phyloP scores from a whole-genome alignment of 108 stramenopile species.

The Skeletonema marinoi region DNA sequence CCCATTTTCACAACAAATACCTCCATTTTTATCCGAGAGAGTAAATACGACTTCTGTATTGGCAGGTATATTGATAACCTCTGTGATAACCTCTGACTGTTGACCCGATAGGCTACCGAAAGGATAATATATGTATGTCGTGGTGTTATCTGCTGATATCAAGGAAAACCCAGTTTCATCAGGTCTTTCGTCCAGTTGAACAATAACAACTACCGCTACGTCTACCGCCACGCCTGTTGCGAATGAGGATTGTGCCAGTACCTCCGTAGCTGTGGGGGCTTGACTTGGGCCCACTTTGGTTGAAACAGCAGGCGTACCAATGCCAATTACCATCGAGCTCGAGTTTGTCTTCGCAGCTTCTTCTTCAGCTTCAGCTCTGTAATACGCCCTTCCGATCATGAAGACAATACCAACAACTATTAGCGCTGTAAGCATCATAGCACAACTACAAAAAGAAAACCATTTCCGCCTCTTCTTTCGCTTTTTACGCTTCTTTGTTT shows the following conservation, averaged over 20 bases:
- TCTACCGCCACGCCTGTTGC: not conserved
- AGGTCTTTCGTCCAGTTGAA: constrained; percentile 23
- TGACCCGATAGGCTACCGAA: constrained; percentile 19
- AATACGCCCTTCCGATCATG: not conserved
- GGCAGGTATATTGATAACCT: constrained; percentile 12
- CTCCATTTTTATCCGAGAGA: constrained; percentile 1
- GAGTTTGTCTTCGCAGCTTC: constrained; percentile 51
- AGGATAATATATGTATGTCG: constrained; percentile 18
- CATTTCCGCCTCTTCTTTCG: constrained; percentile 1
- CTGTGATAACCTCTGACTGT: constrained; percentile 11
- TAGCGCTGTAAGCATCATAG: not conserved
- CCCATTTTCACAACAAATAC: constrained; percentile 10
- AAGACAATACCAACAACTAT: not conserved
- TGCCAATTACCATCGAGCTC: constrained; percentile 50
- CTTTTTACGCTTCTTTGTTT: not conserved
- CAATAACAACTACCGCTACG: constrained; percentile 19
- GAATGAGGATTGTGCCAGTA: not conserved
- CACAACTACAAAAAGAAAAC: not conserved
- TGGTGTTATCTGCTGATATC: constrained; percentile 8
- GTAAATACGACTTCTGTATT: constrained; percentile 8
- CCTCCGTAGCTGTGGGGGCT: not conserved
- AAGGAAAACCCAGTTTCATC: constrained; percentile 28
- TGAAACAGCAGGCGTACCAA: constrained; percentile 3
- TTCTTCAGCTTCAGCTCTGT: constrained; percentile 7
- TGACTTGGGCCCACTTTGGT: not conserved